Base-by-base conservation (phyloP, 1,284 basidiomycete species). In the Malassezia japonica region DNA sequence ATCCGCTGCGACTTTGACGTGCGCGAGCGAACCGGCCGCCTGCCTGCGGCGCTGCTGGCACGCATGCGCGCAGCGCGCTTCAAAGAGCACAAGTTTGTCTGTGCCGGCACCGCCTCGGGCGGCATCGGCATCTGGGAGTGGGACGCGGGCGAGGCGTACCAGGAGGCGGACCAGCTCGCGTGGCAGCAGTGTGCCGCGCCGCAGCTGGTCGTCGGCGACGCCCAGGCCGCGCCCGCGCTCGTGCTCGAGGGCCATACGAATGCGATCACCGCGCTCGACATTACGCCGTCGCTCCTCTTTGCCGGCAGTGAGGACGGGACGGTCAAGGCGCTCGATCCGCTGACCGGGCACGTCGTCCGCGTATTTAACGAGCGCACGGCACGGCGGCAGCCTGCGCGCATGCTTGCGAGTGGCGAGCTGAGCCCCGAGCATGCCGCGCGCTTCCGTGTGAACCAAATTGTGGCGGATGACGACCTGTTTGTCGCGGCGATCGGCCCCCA, bases 261-360 rank as follows among this genome's bases (percentile, higher is more conserved):
- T 6, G 38, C 60, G 20, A 58, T 72, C 43, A 69, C 65, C 1
- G 55, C 60, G 13, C 47, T 71, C 18, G 67, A 62, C 23, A 16
- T 64, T 7, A 60, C 62, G n/a, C 58, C 57, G 6, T 38, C 57
- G 44, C 51, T 56, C 44, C 52, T 62, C 36, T 43, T 61, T 47
- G 44, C 55, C 32, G 72, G 56, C 23, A 71, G 68, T 13, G 76
- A 79, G 1, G 75, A 78, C 7, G 87, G 87, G 3, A 76, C 76
- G 3, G 78, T 83, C 16, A 77, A 76, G 18, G 77, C 83, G 10
- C 85, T 81, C 74, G 83, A 87, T 60, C 78, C 80, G 1, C 76
- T 87, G 46, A 82, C 81, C 0, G 78, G 68, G n/a, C 48, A 57
- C 24, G 45, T 66, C 6, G 50, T 71, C 25, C 65, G 67, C 15